phyloP scores from a whole-genome alignment of 441 rosid species.

The Populus hybrid region DNA sequence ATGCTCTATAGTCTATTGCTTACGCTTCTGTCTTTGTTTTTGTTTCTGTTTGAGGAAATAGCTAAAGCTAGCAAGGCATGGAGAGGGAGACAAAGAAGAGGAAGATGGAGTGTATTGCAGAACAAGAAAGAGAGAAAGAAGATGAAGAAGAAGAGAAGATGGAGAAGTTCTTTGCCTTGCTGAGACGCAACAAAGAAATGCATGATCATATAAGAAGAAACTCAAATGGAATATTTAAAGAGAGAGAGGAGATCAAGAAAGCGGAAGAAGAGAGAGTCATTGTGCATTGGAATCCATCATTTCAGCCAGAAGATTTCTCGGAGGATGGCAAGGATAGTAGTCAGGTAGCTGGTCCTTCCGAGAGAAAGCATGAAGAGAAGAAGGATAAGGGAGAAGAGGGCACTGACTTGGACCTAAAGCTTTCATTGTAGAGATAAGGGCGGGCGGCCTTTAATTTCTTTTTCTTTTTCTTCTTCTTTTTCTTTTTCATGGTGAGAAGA shows the following conservation, averaged over 20 bases:
- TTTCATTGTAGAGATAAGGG: conserved; percentile 42
- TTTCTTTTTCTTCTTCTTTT: too few species aligned
- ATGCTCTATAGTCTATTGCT: not conserved
- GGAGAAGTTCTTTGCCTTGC: conserved; percentile 60
- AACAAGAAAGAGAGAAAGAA: conserved; percentile 3
- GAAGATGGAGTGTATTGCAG: conserved; percentile 27
- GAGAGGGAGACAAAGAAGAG: conserved; percentile 45
- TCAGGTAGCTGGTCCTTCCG: conserved; percentile 26
- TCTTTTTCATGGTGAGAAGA: not conserved
- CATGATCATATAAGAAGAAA: conserved; percentile 30
- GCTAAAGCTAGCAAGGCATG: conserved; percentile 16
- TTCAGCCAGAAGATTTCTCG: conserved; percentile 51
- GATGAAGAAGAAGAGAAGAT: conserved; percentile 42
- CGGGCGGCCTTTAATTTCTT: too few species aligned
- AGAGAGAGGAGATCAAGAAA: conserved; percentile 13
- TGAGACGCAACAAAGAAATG: conserved; percentile 47
- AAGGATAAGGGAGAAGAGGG: conserved; percentile 17
- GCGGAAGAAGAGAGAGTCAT: conserved; percentile 11
- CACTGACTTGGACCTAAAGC: conserved; percentile 51
- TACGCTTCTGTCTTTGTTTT: not conserved
- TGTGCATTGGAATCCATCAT: conserved; percentile 37
- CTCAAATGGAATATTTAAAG: not conserved
- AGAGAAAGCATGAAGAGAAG: conserved; percentile 14
- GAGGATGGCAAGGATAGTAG: conserved; percentile 1
- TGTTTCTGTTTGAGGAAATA: not conserved